These are phyloP conservation scores for Prosopis cineraria DNA, from an alignment of 306 rosid genomes.

Conservation along the genomic window DNA sequence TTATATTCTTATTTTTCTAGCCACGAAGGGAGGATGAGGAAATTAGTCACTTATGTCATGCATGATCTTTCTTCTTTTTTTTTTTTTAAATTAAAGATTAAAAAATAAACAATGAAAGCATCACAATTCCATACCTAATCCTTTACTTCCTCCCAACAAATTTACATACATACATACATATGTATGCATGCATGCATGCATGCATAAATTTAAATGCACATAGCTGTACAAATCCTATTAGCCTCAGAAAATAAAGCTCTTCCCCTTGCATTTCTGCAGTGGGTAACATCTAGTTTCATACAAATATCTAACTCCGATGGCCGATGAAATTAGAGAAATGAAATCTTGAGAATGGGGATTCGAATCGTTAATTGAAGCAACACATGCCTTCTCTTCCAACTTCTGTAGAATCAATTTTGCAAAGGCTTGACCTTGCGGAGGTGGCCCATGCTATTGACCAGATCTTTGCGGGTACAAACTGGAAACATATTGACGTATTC, in stretches of 20 bases:
- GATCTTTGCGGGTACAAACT: conserved; percentile 97
- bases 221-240: no score
- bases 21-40: no score
- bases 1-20: no score
- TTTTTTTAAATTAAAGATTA: no score
- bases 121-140: neutral
- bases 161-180: no score
- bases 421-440: conserved; percentile 88
- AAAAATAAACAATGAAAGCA: neutral
- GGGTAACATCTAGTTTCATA: neutral
- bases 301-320: conserved; percentile 33
- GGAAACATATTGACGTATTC: conserved; percentile 74
- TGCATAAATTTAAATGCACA: no score
- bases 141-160: neutral
- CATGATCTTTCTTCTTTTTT: no score
- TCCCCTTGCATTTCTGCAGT: no score
- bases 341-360: neutral
- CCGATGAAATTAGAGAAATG: conserved; percentile 27
- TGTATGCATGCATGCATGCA: no score
- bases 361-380: conserved; percentile 22
- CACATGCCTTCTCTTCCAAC: conserved; percentile 15
- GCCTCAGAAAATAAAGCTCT: no score
- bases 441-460: conserved; percentile 97
- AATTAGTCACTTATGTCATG: no score
- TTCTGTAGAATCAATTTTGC: conserved; percentile 44